Evolutionary conservation across 371 early-diverging fungal genomes (phyloP), one percentile per base, ranked within the genome.

Genomic region (Apophysomyces ossiformis): DNA sequence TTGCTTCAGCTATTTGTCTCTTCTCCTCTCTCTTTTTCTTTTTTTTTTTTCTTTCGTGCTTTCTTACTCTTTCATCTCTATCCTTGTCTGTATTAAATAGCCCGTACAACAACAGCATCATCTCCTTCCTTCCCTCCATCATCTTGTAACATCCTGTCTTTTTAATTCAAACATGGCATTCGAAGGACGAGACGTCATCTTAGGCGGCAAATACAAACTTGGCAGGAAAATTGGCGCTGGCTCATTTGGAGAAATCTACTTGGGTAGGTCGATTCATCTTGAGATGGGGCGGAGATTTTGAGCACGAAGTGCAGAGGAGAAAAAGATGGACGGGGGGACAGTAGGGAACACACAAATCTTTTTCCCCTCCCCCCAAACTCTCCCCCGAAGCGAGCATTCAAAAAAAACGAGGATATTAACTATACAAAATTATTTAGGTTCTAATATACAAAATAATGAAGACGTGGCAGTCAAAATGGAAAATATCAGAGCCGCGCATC

Each of bases 161-260:
- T 50, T 50, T 26, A 50, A 16, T 50, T 21, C 54, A 50, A 26
- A 26, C 58, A 77, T 81, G 82, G 78, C 82, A 32, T 72, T 81
- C 58, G 82, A 81, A 70, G 82, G 79, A 71, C 70, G 77, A 72
- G 76, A 80, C 57, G 75, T 73, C 66, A 68, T 79, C 58, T 68
- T 78, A 67, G 98, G 94, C 66, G 90, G 92, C 83, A 96, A 95
- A 79, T 99, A 94, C 85, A 86, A 92, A 69, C 81, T 99, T 61
- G 95, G 96, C 58, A 86, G 95, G 69, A 99, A 98, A 87, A 96
- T 99, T 79, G 99, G 99, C 64, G 92, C 95, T 61, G 99, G 99
- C 67, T 95, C 96, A 50, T 99, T 99, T 90, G 99, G 99, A 63
- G 99, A 99, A 78, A 98, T 99, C 74, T 99, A 95, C 79, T 85